Conservation (phyloP, 768 basidiomycete genomes). For the Lactarius akahatsu region DNA sequence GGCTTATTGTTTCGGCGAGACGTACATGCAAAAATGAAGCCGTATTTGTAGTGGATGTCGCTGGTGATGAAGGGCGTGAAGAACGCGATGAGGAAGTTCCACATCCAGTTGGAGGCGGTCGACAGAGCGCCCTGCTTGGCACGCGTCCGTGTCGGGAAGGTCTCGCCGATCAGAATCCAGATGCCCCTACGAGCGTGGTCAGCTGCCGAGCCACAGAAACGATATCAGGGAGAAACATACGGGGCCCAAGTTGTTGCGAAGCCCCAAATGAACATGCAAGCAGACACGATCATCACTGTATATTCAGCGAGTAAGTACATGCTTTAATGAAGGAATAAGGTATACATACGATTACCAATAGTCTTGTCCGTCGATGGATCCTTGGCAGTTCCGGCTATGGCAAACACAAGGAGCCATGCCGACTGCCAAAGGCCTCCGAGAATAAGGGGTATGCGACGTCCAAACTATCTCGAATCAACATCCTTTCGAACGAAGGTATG, state of each 20-base stretch:
- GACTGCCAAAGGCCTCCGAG: constrained; percentile 70
- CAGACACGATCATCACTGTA: constrained; percentile 47
- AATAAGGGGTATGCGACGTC: constrained; percentile 63
- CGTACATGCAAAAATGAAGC: constrained; percentile 67
- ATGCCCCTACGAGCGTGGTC: constrained; percentile 45
- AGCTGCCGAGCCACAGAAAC: background rate
- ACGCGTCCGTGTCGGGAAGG: constrained; percentile 69
- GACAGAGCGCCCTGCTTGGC: constrained; percentile 69
- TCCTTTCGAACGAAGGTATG: background rate
- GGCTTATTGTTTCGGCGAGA: no score
- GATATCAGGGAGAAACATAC: constrained; percentile 32
- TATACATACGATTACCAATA: constrained; percentile 52
- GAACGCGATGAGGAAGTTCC: constrained; percentile 73
- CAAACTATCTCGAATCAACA: constrained; percentile 45
- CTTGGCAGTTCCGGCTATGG: constrained; percentile 65
- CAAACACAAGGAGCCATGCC: constrained; percentile 70
- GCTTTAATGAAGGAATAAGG: background rate
- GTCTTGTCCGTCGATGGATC: constrained; percentile 47
- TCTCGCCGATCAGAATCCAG: constrained; percentile 79
- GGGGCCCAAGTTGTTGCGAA: constrained; percentile 73
- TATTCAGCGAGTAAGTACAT: background rate
- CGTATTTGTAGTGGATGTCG: constrained; percentile 59
- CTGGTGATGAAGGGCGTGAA: constrained; percentile 72
- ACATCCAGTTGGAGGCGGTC: constrained; percentile 64
- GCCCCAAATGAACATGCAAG: constrained; percentile 70